Conservation (phyloP, 306 rosid species). For the Quercus robur region DNA sequence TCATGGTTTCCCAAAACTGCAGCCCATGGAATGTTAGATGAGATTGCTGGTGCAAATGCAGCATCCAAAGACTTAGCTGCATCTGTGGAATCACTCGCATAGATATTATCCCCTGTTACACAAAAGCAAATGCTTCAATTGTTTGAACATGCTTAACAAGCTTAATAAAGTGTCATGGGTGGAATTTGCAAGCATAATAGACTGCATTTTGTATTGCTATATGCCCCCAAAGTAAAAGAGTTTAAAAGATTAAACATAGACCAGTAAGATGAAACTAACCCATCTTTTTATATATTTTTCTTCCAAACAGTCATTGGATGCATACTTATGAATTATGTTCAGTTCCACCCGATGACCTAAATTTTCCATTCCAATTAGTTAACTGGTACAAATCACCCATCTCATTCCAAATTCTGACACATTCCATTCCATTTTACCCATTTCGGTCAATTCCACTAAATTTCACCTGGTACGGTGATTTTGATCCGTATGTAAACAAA, state of each 20-base stretch:
- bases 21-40: conserved; percentile 83
- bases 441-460: too few species aligned
- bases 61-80: conserved; percentile 71
- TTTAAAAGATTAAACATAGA: background rate
- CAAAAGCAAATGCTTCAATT: background rate
- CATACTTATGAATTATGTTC: too few species aligned
- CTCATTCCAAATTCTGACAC: too few species aligned
- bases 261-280: background rate
- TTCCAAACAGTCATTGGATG: too few species aligned
- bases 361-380: too few species aligned
- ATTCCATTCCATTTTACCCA: too few species aligned
- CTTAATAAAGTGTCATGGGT: background rate
- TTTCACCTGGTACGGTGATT: rapidly evolving
- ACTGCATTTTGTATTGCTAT: background rate
- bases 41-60: conserved; percentile 88
- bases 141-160: background rate
- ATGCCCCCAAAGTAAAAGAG: background rate
- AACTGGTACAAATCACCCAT: too few species aligned
- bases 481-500: rapidly evolving
- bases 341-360: too few species aligned
- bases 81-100: conserved; percentile 54
- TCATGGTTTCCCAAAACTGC: conserved; percentile 97
- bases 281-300: background rate
- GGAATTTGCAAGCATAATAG: background rate
- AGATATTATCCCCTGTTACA: conserved; percentile 79